Percentiles rank a stretch among this genome's conserved stretches.
Evolutionary conservation across 257 asterid genomes (phyloP).

Genomic region (Solanum bulbocastanum): DNA sequence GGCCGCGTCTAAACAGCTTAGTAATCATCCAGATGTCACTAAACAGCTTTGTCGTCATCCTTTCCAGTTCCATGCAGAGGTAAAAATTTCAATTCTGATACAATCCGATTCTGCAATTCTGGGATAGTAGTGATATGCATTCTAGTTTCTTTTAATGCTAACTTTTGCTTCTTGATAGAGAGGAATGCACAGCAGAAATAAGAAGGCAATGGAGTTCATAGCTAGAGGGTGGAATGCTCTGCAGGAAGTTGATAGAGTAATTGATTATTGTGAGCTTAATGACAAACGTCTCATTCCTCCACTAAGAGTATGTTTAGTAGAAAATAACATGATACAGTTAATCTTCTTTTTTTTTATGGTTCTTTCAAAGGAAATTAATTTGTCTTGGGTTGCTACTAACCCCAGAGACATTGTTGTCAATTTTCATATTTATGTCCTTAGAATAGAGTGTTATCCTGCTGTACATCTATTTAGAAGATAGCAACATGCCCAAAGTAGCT

Average conservation of each 20-base stretch:
- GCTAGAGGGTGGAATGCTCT: conserved; percentile 87
- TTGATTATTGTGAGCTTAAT: conserved; percentile 66
- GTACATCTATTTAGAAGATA: neutral
- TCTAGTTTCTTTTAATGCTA: neutral
- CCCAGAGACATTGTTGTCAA: neutral
- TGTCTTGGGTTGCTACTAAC: neutral
- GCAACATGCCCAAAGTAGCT: neutral
- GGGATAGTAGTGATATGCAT: neutral
- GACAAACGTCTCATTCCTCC: conserved; percentile 78
- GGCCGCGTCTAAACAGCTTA: conserved; percentile 8
- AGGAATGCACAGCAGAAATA: conserved; percentile 76
- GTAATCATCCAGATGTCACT: neutral
- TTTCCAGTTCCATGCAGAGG: conserved; percentile 30
- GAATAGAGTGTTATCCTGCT: neutral
- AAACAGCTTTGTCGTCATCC: conserved; percentile 1
- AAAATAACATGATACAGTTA: neutral
- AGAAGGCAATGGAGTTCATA: conserved; percentile 76
- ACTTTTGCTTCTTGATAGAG: conserved; percentile 26
- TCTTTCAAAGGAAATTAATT: neutral
- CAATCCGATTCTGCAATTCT: neutral
- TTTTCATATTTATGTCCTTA: neutral
- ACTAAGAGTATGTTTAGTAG: conserved; percentile 43
- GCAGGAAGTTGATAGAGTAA: conserved; percentile 90
- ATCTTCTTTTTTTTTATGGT: neutral
- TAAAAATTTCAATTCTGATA: conserved; percentile 6